Evolutionary conservation across 202 grass and related monocot genomes (phyloP), one percentile per base, ranked within the genome.

Genomic region (Sporobolus alterniflorus): DNA sequence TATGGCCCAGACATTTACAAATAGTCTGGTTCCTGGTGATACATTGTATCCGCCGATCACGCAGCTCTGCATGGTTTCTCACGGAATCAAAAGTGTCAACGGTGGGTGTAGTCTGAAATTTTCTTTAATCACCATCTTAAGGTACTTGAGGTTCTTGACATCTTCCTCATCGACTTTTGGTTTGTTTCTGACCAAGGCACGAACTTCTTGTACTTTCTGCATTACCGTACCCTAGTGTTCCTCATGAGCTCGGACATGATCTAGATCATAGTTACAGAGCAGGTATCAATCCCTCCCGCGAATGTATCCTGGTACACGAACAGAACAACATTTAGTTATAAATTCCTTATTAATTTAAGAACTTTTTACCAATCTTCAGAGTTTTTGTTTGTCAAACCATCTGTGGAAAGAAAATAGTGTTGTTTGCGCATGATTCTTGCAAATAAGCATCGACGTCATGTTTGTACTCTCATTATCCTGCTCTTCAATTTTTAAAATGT

Each of bases 31-130:
- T 2, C 69, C 33, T 0, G 26, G 31, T 0, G 49, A 54, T 77
- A 92, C 74, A 2, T 31, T 12, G 26, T 87, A 90, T 29, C 87
- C 90, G 1, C 80, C 62, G 4, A 90, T 68, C 34, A 48, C 41
- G 1, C 84, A 87, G 8, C 60, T 63, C 65, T 31, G 42, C 61
- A 75, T 90, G 3, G 80, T 64, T 10, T 87, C 75, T 25, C 90
- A 56, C 5, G 87, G 87, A 2, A 92, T 3, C 20, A 90, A 12
- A 12, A 92, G 26, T 0, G 91, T 88, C 54, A 39, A 85, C 0
- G 91, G 91, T 15, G 89, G 91, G 32, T 97, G 94, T n/a, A 97
- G 7, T 40, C 94, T 76, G 46, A 92, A 90, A 41, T 72, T 89
- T 33, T 97, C 94, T 24, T 90, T 97, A 21, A 90, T 41, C 11